A percentile compares a stretch with the other conserved stretches of the same genome.
Evolutionary conservation across 2,329 filamentous ascomycete genomes (phyloP).

Genomic region (Fusarium succisae): DNA sequence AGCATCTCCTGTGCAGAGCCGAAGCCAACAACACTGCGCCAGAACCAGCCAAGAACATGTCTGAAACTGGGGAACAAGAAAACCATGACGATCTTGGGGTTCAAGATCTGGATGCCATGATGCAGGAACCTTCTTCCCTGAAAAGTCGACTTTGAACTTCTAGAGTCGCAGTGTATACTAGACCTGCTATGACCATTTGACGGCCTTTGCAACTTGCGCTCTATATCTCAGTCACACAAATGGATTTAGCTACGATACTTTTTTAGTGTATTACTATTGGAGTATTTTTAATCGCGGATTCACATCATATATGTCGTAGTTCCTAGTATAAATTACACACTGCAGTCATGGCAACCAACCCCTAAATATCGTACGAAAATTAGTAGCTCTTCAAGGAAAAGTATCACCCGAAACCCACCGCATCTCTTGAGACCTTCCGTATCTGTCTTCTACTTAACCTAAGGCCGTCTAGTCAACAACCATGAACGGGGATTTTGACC

Average conservation of each 20-base stretch:
- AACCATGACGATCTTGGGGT: not conserved
- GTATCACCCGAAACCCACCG: too few relatives aligned
- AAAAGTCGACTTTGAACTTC: not conserved
- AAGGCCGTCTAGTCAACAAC: not conserved
- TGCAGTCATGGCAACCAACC: not conserved
- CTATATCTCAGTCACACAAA: too few relatives aligned
- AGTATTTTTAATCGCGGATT: not conserved
- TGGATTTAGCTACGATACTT: rapidly evolving
- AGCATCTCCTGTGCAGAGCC: not conserved
- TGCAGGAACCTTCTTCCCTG: not conserved
- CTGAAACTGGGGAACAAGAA: not conserved
- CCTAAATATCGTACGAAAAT: not conserved
- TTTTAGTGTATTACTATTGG: not conserved
- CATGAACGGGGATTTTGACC: not conserved
- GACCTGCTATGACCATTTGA: not conserved
- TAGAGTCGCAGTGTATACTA: not conserved
- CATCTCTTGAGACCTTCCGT: not conserved
- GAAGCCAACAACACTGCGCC: not conserved
- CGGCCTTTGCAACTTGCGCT: not conserved
- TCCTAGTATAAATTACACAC: not conserved
- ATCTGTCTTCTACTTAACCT: too few relatives aligned
- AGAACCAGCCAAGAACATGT: not conserved
- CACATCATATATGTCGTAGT: not conserved
- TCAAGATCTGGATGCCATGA: not conserved
- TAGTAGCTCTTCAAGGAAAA: not conserved